Evolutionary conservation across 169 alveolate species (phyloP).

Genomic region (Ichthyophthirius multifiliis): DNA sequence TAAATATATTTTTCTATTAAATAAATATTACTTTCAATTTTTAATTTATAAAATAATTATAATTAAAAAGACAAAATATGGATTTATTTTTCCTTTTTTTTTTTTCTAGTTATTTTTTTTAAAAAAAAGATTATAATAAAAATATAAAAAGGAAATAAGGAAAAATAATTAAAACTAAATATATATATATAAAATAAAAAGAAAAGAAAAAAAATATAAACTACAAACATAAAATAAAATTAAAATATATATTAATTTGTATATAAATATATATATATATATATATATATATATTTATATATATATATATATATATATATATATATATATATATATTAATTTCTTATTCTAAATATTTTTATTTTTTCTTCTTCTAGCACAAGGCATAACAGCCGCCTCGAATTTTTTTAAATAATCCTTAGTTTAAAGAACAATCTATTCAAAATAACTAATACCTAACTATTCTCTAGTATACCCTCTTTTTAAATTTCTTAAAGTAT

Average conservation of each 20-base stretch:
- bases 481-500: slow-evolving; percentile 58
- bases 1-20: too few species aligned
- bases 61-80: too few species aligned
- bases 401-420: not conserved
- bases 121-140: too few species aligned
- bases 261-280: not conserved
- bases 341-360: not conserved
- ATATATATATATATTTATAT: not conserved
- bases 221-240: too few species aligned
- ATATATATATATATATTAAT: not conserved
- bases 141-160: too few species aligned
- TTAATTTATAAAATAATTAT: too few species aligned
- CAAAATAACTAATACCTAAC: slow-evolving; percentile 48
- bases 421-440: slow-evolving; percentile 11
- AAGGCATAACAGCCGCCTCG: slow-evolving; percentile 1
- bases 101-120: too few species aligned
- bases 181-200: too few species aligned
- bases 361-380: slow-evolving; percentile 15
- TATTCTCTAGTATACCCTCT: slow-evolving; percentile 69
- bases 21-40: too few species aligned
- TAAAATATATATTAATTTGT: not conserved
- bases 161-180: too few species aligned
- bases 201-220: too few species aligned
- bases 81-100: too few species aligned
- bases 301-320: not conserved